Evolutionary conservation across 2,329 filamentous ascomycete genomes (phyloP).

Genomic region (Pseudocercospora fuligena): DNA sequence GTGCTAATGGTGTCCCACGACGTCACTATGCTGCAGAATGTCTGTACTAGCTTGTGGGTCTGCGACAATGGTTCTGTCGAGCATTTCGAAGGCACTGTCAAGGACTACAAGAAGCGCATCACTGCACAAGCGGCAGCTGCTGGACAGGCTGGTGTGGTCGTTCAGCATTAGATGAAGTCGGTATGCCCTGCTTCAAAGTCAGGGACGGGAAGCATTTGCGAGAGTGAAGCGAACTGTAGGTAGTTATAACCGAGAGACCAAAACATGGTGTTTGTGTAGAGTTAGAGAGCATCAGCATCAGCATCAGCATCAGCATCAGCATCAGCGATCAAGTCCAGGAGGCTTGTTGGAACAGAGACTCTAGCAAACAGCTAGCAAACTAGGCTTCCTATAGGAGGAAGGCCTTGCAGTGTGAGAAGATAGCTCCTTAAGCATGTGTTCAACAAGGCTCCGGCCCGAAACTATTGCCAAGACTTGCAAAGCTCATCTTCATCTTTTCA

Average conservation of each 20-base stretch:
- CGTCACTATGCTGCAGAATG: constrained; percentile 96
- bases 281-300: neutral
- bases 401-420: too few relatives aligned
- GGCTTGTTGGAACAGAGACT: too few relatives aligned
- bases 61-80: constrained; percentile 93
- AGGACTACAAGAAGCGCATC: constrained; percentile 97
- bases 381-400: too few relatives aligned
- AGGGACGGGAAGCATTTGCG: neutral
- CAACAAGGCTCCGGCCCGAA: neutral
- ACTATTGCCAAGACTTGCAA: neutral
- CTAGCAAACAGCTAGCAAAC: too few relatives aligned
- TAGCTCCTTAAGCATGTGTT: too few relatives aligned
- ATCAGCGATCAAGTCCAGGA: too few relatives aligned
- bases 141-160: constrained; percentile 78
- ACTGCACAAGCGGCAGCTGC: constrained; percentile 70
- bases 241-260: neutral
- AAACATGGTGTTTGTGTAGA: neutral
- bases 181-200: neutral
- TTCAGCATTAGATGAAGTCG: constrained; percentile 37
- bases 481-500: constrained; percentile 5
- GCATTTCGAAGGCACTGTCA: constrained; percentile 93
- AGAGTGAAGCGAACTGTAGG: neutral
- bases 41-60: constrained; percentile 94
- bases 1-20: constrained; percentile 98
- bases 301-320: too few relatives aligned